Conservation (phyloP, 306 rosid genomes). For the Pueraria montana region DNA sequence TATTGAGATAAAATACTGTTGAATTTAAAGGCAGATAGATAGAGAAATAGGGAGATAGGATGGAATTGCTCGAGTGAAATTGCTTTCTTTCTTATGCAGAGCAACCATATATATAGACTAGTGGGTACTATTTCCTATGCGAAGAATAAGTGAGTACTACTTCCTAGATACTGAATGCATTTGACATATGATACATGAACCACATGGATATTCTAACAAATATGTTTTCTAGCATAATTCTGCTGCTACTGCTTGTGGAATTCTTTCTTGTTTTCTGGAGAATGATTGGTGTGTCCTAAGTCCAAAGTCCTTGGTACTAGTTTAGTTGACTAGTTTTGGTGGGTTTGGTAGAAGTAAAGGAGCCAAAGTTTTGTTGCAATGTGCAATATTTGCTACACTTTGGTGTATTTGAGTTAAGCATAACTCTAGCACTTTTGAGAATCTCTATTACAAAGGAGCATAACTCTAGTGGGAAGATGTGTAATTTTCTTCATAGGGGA, state of each 20-base stretch:
- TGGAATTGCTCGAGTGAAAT: neutral
- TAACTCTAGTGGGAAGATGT: neutral
- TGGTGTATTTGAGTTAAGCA: neutral
- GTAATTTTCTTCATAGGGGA: neutral
- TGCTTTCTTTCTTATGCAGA: neutral
- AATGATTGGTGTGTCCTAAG: neutral
- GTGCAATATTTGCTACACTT: neutral
- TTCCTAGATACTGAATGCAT: neutral
- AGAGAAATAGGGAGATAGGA: neutral
- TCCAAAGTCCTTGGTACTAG: neutral
- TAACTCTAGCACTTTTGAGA: neutral
- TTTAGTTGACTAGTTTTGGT: neutral
- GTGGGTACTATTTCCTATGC: neutral
- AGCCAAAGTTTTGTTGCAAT: neutral
- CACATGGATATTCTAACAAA: neutral
- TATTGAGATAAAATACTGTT: neutral
- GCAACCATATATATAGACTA: neutral
- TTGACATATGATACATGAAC: neutral
- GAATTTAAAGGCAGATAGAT: neutral
- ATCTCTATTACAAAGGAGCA: no score
- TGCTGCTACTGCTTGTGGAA: neutral
- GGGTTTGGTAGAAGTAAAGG: neutral
- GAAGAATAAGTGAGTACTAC: neutral
- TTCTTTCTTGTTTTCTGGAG: neutral
- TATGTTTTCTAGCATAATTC: slow-evolving; percentile 12